Percentiles rank a stretch among this genome's conserved stretches.
Conservation (phyloP, 495 filamentous ascomycete genomes). For the Copromyces sp. region DNA sequence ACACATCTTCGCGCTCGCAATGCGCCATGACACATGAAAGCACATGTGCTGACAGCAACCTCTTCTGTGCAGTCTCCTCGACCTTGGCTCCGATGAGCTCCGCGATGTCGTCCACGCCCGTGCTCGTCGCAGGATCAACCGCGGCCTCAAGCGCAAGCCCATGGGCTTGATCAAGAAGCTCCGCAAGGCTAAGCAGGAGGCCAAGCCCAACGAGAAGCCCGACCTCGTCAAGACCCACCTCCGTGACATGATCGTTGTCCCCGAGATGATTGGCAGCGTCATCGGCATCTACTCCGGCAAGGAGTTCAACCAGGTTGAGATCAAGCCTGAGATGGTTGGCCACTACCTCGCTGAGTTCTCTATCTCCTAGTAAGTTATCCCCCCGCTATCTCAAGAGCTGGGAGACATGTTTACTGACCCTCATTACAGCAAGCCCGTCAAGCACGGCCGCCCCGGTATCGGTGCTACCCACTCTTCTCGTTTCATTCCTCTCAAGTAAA, state of each 20-base stretch:
- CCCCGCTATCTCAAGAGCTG: not conserved
- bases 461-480: constrained; percentile 99
- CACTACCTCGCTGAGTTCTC: constrained; percentile 99
- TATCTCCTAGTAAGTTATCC: constrained; percentile 84
- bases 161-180: constrained; percentile 99
- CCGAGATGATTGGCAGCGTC: constrained; percentile 97
- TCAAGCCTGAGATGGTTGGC: constrained; percentile 99
- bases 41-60: constrained; percentile 10
- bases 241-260: constrained; percentile 98
- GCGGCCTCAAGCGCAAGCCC: constrained; percentile 97
- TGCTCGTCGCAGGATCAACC: constrained; percentile 97
- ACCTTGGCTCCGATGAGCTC: constrained; percentile 96
- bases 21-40: not conserved
- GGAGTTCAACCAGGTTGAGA: constrained; percentile 99
- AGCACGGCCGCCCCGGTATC: constrained; percentile 99
- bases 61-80: constrained; percentile 56
- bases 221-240: constrained; percentile 98
- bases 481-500: constrained; percentile 99
- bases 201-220: constrained; percentile 98
- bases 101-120: constrained; percentile 98
- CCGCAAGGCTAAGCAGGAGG: constrained; percentile 99
- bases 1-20: not conserved
- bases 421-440: constrained; percentile 84
- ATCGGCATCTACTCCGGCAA: constrained; percentile 99
- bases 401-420: constrained; percentile 24